These are phyloP conservation scores for Dothideomycetes sp. DNA, from an alignment of 2,329 filamentous ascomycete genomes.

Conservation along the genomic window DNA sequence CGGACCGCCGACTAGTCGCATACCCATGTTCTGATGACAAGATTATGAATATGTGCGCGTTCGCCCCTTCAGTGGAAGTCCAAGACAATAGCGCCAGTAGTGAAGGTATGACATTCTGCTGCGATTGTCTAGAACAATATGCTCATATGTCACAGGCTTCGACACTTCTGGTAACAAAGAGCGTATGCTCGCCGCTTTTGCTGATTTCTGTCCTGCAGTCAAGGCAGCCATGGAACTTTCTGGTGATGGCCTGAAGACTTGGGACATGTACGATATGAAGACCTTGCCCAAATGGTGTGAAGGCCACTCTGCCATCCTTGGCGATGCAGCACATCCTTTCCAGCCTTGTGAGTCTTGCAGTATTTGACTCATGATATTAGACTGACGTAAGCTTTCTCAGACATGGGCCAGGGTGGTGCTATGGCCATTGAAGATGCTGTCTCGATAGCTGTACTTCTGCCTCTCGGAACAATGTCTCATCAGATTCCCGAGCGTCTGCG, in stretches of 20 bases:
- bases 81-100: background rate
- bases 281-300: conserved; percentile 9
- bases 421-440: conserved; percentile 12
- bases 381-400: conserved; percentile 5
- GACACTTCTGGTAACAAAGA: conserved; percentile 5
- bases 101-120: background rate
- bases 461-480: background rate
- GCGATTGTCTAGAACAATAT: too few species aligned
- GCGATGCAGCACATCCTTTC: conserved; percentile 10
- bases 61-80: conserved; percentile 6
- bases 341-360: conserved; percentile 8
- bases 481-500: conserved; percentile 7
- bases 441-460: conserved; percentile 5
- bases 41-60: conserved; percentile 11
- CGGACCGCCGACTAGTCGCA: conserved; percentile 5
- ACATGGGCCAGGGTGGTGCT: conserved; percentile 11
- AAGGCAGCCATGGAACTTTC: conserved; percentile 9
- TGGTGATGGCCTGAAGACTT: conserved; percentile 8
- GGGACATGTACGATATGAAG: conserved; percentile 12
- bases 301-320: conserved; percentile 7
- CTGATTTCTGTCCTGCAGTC: conserved; percentile 5
- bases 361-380: background rate
- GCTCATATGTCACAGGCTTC: background rate
- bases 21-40: conserved; percentile 9
- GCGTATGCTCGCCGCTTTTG: conserved; percentile 7